Base-by-base conservation (phyloP, 305 asterid genomes). In the Fraxinus greggii region DNA sequence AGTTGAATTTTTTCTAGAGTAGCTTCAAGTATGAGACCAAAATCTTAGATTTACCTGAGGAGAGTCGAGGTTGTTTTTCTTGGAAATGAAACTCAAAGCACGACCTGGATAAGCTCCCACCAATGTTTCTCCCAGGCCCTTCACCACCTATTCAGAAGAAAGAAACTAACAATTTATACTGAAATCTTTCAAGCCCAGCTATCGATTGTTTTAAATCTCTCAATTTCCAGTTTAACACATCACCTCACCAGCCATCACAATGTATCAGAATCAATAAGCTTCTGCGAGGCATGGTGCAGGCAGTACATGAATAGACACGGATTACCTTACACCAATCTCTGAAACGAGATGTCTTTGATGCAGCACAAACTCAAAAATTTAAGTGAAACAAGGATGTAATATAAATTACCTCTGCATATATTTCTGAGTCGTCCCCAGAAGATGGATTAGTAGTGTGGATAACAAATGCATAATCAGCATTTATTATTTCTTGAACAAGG, bases 71-170 rank as follows among this genome's bases (percentile, higher is more conserved):
- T 91, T 89, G 69, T 80, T 90, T 86, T 95, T 97, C 92, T 93
- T 95, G 97, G 95, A 93, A 87, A 90, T 82, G 84, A 93, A 97
- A 91, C 99, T 97, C 90, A 95, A 89, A 61, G 97, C 97, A 85
- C 99, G 99, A 33, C 99, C 99, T 17, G 99, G 99, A 87, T 97
- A 97, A 80, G 98, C 99, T 88, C 99, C 99, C 74, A 97, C 99
- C 78, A 97, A 92, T 17, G 99, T 95, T 89, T 97, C 99, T 56
- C 99, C 99, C 42, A 97, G 97, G 82, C 99, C 99, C 90, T 93
- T 97, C 78, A 97, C 99, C 85, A 95, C 97, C 99, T 97, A 82
- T 78, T 80, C 86, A 89, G 78, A 83, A 87, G 77, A 65, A 67
- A 80, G 72, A 89, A 77, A 75, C 70, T 51, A 51, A 76, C 19